phyloP scores from a whole-genome alignment of 306 rosid species.

The Spatholobus suberectus region DNA sequence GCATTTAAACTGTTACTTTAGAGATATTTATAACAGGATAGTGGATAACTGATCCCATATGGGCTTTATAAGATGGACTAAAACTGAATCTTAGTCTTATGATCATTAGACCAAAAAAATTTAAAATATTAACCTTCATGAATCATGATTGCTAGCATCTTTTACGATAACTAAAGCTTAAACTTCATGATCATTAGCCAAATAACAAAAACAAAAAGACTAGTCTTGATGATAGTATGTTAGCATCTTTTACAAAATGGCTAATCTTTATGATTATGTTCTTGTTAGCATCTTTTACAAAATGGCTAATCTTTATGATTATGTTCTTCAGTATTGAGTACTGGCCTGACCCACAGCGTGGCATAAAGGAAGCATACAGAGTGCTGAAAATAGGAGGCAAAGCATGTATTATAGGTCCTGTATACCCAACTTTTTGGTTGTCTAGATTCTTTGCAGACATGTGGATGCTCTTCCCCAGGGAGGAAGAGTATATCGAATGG shows the following conservation, averaged over 20 bases:
- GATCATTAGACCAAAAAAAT: background rate
- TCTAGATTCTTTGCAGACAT: constrained; percentile 85
- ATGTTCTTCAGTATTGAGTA: constrained; percentile 69
- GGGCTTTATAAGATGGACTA: background rate
- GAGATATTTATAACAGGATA: constrained; percentile 4
- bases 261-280: constrained; percentile 4
- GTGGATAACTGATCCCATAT: background rate
- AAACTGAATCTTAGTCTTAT: background rate
- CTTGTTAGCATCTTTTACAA: constrained; percentile 32
- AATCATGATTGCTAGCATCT: background rate
- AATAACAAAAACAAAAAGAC: background rate
- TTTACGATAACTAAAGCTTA: background rate
- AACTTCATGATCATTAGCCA: constrained; percentile 10
- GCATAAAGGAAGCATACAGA: constrained; percentile 87
- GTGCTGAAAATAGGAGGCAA: constrained; percentile 83
- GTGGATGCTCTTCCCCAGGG: constrained; percentile 92
- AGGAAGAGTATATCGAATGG: constrained; percentile 90
- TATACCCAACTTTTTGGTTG: constrained; percentile 84
- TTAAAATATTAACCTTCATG: background rate
- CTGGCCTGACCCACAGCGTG: constrained; percentile 95
- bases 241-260: constrained; percentile 15
- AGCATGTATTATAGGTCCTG: constrained; percentile 89
- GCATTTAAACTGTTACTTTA: background rate
- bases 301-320: constrained; percentile 2
- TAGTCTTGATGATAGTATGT: background rate